These are phyloP conservation scores for Potentilla sterilis DNA, from an alignment of 306 rosid genomes.

Conservation along the genomic window DNA sequence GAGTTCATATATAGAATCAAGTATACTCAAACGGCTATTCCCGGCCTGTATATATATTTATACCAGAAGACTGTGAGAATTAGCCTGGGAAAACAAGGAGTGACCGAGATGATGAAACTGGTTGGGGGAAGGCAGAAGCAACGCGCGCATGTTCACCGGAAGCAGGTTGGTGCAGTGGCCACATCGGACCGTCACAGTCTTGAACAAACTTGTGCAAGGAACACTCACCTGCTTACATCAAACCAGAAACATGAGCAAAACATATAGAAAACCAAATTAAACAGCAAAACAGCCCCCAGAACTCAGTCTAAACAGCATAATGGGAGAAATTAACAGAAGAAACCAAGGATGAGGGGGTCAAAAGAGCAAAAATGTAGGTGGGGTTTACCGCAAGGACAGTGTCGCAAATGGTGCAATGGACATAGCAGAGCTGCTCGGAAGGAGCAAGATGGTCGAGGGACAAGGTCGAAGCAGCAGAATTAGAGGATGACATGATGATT, in stretches of 20 bases:
- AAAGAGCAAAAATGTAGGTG: not conserved
- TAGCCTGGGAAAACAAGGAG: conserved; percentile 66
- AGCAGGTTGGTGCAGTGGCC: conserved; percentile 96
- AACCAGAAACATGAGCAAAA: not conserved
- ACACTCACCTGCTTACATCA: conserved; percentile 62
- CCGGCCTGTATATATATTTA: too few relatives aligned
- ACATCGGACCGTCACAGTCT: conserved; percentile 92
- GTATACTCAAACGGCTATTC: not conserved
- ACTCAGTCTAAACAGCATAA: not conserved
- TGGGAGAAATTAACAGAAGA: not conserved
- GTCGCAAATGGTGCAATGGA: conserved; percentile 92
- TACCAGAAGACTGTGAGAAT: conserved; percentile 72
- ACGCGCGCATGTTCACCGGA: conserved; percentile 86
- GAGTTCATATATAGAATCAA: not conserved
- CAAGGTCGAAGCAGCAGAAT: conserved; percentile 44
- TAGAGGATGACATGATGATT: conserved; percentile 77
- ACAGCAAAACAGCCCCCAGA: not conserved
- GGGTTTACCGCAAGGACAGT: conserved; percentile 86
- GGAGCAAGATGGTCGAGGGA: conserved; percentile 88
- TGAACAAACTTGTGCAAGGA: conserved; percentile 93
- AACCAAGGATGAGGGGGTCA: not conserved
- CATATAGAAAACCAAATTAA: not conserved
- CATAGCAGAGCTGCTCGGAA: conserved; percentile 96
- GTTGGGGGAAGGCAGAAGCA: conserved; percentile 77
- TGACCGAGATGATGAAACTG: conserved; percentile 80